phyloP scores from a whole-genome alignment of 805 yeast species.

The Torulaspora maleeae region DNA sequence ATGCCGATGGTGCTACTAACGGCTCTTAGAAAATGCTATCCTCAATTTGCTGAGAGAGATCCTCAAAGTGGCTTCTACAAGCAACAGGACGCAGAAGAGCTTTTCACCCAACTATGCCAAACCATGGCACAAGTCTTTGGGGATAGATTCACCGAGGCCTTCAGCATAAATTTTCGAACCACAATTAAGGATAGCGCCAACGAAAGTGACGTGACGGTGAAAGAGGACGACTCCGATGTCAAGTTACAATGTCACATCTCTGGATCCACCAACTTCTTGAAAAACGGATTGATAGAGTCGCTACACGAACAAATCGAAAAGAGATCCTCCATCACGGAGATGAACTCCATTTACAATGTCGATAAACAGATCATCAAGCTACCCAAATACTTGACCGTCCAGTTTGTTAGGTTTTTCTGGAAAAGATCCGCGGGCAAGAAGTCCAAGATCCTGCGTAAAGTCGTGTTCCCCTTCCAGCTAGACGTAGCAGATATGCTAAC shows the following conservation, averaged over 20 bases:
- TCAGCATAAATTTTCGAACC: slow-evolving; percentile 62
- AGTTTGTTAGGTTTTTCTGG: slow-evolving; percentile 95
- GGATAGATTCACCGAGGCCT: slow-evolving; percentile 48
- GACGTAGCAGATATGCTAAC: slow-evolving; percentile 85
- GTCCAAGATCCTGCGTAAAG: slow-evolving; percentile 90
- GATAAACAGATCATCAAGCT: slow-evolving; percentile 58
- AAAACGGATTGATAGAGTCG: slow-evolving; percentile 75
- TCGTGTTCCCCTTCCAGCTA: slow-evolving; percentile 87
- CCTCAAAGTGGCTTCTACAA: slow-evolving; percentile 62
- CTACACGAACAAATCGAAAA: slow-evolving; percentile 75
- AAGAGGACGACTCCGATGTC: slow-evolving; percentile 50
- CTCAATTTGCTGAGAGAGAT: slow-evolving; percentile 85
- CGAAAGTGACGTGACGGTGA: slow-evolving; percentile 45
- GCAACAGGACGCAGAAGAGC: slow-evolving; percentile 99
- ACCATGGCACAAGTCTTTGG: slow-evolving; percentile 45
- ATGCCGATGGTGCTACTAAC: slow-evolving; percentile 67
- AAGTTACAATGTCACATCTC: slow-evolving; percentile 89
- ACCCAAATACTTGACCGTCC: slow-evolving; percentile 85
- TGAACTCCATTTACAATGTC: slow-evolving; percentile 68
- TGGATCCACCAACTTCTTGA: slow-evolving; percentile 76
- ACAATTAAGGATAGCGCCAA: slow-evolving; percentile 57
- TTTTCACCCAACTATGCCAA: slow-evolving; percentile 71
- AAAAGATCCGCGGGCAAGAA: slow-evolving; percentile 85
- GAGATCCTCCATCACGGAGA: slow-evolving; percentile 60
- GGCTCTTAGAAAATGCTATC: slow-evolving; percentile 61